Conservation (phyloP, 2,329 filamentous ascomycete species). For the Orbilia quercus region DNA sequence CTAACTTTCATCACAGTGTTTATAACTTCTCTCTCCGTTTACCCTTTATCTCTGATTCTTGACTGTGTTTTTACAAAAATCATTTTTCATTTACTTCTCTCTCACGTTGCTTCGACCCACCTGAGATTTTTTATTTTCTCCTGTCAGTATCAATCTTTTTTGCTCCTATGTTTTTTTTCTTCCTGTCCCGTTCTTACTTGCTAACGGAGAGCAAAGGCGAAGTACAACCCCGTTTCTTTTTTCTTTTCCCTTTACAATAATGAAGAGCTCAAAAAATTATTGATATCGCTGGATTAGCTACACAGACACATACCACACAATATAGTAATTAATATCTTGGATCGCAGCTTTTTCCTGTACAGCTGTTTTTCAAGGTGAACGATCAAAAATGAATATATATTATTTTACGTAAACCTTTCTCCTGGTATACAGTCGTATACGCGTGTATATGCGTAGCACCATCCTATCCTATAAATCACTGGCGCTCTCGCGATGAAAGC, state of each 20-base stretch:
- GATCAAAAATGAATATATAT: constrained; percentile 4
- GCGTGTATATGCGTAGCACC: too few species aligned
- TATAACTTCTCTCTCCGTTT: constrained; percentile 53
- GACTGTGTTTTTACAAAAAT: constrained; percentile 57
- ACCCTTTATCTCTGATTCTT: constrained; percentile 53
- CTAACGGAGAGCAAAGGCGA: constrained; percentile 13
- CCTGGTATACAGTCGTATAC: too few species aligned
- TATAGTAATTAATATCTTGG: constrained; percentile 7
- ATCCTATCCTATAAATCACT: too few species aligned
- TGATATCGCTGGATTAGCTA: background rate
- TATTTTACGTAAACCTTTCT: too few species aligned
- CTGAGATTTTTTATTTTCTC: constrained; percentile 6
- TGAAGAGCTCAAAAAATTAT: constrained; percentile 34
- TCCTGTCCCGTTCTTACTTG: constrained; percentile 17
- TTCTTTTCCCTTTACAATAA: too few species aligned
- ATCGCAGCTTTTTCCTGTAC: background rate
- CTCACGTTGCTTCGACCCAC: constrained; percentile 1
- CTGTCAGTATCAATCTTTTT: constrained; percentile 21
- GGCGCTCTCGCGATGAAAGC: too few species aligned
- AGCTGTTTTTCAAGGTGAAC: too few species aligned
- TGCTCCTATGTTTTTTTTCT: constrained; percentile 1
- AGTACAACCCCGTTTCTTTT: background rate
- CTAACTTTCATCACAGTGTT: constrained; percentile 43
- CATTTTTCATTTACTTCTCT: constrained; percentile 39
- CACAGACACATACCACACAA: background rate